Percentiles rank a stretch among this genome's conserved stretches.
Evolutionary conservation across 371 early-diverging fungal species (phyloP).

Genomic region (Mucor lusitanicus): DNA sequence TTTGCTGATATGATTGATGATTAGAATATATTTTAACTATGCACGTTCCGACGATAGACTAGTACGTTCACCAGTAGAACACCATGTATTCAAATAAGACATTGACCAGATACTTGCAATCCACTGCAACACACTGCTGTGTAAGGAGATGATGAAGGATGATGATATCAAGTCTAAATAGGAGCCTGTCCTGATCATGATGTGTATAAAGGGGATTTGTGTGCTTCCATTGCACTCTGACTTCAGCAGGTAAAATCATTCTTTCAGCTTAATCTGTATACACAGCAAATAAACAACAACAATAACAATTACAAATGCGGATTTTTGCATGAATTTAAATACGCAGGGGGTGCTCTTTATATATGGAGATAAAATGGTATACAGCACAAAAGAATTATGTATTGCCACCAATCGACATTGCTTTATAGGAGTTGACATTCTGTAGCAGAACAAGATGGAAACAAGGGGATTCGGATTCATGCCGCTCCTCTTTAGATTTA

Average conservation of each 20-base stretch:
- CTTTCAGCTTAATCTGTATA: not conserved
- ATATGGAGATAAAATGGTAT: not conserved
- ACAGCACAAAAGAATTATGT: not conserved
- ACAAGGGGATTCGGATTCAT: slow-evolving; percentile 3
- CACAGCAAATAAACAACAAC: slow-evolving; percentile 7
- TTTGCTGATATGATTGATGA: not conserved
- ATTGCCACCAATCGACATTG: not conserved
- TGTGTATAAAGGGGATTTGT: not conserved
- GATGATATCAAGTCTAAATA: not conserved
- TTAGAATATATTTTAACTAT: not conserved
- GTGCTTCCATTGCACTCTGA: not conserved
- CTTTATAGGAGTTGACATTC: not conserved
- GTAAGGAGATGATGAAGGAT: not conserved
- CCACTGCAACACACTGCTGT: not conserved
- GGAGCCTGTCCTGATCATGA: not conserved
- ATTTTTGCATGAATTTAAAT: slow-evolving; percentile 21
- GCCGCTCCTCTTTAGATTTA: slow-evolving; percentile 1
- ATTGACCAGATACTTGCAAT: no score
- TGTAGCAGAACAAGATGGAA: not conserved
- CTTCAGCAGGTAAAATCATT: not conserved
- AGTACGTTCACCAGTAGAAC: not conserved
- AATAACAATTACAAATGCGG: not conserved
- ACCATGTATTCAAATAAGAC: no score
- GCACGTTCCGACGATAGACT: not conserved
- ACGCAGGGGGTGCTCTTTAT: slow-evolving; percentile 9